Percentiles rank a stretch among this genome's conserved stretches.
These are phyloP conservation scores for Oryza nivara DNA, from an alignment of 176 grass and related monocot species.

Conservation along the genomic window DNA sequence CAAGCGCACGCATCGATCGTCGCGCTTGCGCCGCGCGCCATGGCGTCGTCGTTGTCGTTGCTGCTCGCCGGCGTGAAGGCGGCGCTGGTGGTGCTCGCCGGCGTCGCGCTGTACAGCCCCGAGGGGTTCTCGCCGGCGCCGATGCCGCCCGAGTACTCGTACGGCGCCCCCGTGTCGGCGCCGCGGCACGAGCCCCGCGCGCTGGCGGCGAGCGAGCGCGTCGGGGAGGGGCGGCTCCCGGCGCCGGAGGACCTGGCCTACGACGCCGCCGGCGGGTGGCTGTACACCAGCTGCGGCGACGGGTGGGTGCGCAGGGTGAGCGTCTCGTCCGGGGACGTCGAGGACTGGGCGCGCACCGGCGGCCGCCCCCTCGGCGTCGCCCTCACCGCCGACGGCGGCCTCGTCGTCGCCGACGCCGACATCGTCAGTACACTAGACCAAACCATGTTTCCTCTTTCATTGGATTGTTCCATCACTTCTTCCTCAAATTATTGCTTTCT, in stretches of 20 bases:
- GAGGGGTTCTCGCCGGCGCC: slow-evolving; percentile 57
- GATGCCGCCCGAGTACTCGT: slow-evolving; percentile 56
- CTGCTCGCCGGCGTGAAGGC: slow-evolving; percentile 20
- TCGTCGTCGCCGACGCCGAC: slow-evolving; percentile 69
- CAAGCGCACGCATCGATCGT: neutral
- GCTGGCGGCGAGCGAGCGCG: slow-evolving; percentile 47
- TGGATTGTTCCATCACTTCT: neutral
- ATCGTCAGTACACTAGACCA: slow-evolving; percentile 38
- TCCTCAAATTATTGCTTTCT: neutral
- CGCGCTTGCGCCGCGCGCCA: neutral
- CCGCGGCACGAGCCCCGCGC: slow-evolving; percentile 43
- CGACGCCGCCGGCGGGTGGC: slow-evolving; percentile 48
- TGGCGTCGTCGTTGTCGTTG: neutral
- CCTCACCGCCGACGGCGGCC: slow-evolving; percentile 38
- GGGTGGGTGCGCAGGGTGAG: slow-evolving; percentile 76
- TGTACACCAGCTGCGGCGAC: slow-evolving; percentile 77
- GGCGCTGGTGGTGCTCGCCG: slow-evolving; percentile 45
- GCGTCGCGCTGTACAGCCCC: slow-evolving; percentile 43
- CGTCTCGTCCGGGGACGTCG: slow-evolving; percentile 45
- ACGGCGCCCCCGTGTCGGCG: slow-evolving; percentile 33
- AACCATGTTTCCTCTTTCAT: neutral
- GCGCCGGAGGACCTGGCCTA: slow-evolving; percentile 79
- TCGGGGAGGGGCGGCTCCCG: slow-evolving; percentile 69
- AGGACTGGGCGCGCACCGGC: slow-evolving; percentile 66
- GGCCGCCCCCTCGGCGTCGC: slow-evolving; percentile 74